These are phyloP conservation scores for Psidium friedrichsthalianum DNA, from an alignment of 345 rosid species.

Conservation along the genomic window DNA sequence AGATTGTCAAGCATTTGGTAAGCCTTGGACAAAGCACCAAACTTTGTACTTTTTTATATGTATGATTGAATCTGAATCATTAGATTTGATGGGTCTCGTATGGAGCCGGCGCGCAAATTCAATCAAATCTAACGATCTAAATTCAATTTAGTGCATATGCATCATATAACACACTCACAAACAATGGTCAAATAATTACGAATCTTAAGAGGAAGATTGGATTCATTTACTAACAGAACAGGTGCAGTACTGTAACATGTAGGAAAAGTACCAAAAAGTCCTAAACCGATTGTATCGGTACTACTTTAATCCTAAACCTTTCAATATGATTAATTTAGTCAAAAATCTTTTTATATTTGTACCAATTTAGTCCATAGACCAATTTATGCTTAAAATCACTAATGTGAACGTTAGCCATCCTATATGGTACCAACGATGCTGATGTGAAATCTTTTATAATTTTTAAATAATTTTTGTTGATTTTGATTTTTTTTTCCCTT, in stretches of 20 bases:
- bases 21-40: background rate
- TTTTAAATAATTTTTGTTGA: too few relatives aligned
- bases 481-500: too few relatives aligned
- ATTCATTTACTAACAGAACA: background rate
- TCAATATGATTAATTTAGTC: too few relatives aligned
- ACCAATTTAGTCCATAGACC: too few relatives aligned
- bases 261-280: too few relatives aligned
- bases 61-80: too few relatives aligned
- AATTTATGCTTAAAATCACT: too few relatives aligned
- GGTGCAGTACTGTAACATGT: background rate
- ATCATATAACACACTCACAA: background rate
- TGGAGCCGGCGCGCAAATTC: background rate
- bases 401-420: rapidly evolving
- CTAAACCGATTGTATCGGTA: too few relatives aligned
- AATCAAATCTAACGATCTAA: background rate
- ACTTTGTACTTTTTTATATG: background rate
- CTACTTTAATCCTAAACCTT: too few relatives aligned
- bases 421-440: too few relatives aligned
- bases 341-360: too few relatives aligned
- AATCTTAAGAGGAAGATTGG: background rate
- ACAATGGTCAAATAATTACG: background rate
- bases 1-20: background rate
- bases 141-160: background rate
- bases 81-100: background rate
- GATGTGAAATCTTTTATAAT: too few relatives aligned